These are phyloP conservation scores for Curvularia sp. DNA, from an alignment of 2,329 filamentous ascomycete species.

Conservation along the genomic window DNA sequence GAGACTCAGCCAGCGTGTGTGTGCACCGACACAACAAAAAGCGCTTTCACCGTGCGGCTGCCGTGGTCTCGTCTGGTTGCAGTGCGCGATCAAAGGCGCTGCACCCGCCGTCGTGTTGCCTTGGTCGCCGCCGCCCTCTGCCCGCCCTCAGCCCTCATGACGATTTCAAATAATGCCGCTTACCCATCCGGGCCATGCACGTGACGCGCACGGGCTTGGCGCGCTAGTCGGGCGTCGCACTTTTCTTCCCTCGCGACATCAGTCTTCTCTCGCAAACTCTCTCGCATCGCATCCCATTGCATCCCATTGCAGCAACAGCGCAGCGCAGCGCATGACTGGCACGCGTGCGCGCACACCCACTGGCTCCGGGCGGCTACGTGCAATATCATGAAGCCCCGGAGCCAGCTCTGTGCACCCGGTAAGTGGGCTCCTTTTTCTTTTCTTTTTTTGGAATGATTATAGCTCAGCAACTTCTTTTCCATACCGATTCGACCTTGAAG, in stretches of 20 bases:
- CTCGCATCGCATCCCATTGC: neutral
- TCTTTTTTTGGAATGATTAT: slow-evolving; percentile 69
- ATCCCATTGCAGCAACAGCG: neutral
- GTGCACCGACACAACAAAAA: slow-evolving; percentile 1
- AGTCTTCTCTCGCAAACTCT: slow-evolving; percentile 16
- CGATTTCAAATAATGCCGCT: slow-evolving; percentile 19
- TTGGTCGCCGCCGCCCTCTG: neutral
- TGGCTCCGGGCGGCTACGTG: slow-evolving; percentile 16
- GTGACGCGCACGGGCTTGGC: slow-evolving; percentile 19
- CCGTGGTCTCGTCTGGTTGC: neutral
- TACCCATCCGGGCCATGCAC: slow-evolving; percentile 14
- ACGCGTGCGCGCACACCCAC: slow-evolving; percentile 7
- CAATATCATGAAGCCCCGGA: slow-evolving; percentile 3
- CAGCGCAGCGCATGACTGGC: neutral
- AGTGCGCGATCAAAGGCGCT: neutral
- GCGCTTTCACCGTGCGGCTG: neutral
- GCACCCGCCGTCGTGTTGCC: neutral
- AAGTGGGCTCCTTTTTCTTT: slow-evolving; percentile 18
- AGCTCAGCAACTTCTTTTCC: slow-evolving; percentile 83
- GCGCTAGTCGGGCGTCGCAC: slow-evolving; percentile 26
- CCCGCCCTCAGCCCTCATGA: slow-evolving; percentile 12
- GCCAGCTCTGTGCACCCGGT: slow-evolving; percentile 12
- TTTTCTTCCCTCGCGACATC: slow-evolving; percentile 31
- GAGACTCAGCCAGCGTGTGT: neutral
- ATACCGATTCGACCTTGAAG: slow-evolving; percentile 88